Conservation (phyloP, 805 yeast species). For the Alloascoidea africana region DNA sequence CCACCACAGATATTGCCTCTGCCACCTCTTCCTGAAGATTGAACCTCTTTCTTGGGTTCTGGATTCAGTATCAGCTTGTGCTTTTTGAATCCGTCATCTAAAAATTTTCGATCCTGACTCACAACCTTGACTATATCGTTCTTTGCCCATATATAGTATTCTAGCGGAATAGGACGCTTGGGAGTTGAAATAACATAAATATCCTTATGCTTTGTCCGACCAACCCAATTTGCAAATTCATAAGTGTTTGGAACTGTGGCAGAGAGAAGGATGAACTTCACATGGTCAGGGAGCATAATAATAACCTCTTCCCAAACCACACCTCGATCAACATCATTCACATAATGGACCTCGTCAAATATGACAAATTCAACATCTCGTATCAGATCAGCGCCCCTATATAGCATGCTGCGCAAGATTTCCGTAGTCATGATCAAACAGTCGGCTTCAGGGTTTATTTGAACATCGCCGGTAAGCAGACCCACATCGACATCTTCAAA, state of each 20-base stretch:
- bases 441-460: conserved; percentile 90
- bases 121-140: conserved; percentile 57
- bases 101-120: conserved; percentile 56
- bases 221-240: conserved; percentile 98
- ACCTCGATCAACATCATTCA: conserved; percentile 92
- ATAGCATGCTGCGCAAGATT: conserved; percentile 86
- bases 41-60: conserved; percentile 20
- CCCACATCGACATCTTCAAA: conserved; percentile 83
- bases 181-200: conserved; percentile 94
- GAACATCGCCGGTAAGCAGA: conserved; percentile 93
- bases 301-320: conserved; percentile 99
- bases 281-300: conserved; percentile 94
- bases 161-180: conserved; percentile 92
- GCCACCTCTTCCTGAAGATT: conserved; percentile 17
- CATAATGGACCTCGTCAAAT: conserved; percentile 96
- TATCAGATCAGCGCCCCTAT: conserved; percentile 90
- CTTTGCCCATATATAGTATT: conserved; percentile 76
- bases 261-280: conserved; percentile 76
- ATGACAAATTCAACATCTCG: conserved; percentile 96
- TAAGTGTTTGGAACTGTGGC: conserved; percentile 98
- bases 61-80: conserved; percentile 32
- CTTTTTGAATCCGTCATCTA: conserved; percentile 43
- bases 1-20: conserved; percentile 23
- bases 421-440: conserved; percentile 98
- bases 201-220: conserved; percentile 90